Base-by-base conservation (phyloP, 1,284 basidiomycete species). In the Sanguinoderma infundibulare region DNA sequence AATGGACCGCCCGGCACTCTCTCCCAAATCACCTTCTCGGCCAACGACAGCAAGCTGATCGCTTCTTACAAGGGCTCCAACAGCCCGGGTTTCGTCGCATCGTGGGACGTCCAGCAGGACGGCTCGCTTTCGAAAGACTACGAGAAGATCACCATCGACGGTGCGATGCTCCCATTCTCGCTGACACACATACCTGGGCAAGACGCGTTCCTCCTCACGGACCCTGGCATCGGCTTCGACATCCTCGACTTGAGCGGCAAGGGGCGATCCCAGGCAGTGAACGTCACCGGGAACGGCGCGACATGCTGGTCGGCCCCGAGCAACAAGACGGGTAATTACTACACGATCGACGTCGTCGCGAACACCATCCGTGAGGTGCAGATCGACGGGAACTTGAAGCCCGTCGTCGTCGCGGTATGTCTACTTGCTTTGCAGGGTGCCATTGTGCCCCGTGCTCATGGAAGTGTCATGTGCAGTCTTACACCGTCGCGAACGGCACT, bases 261-360 rank as follows among this genome's bases (percentile, higher is more conserved):
- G 49, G 36, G 39, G 17, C 53, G 64, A 40, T 53, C 49, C 46
- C 42, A 64, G 26, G 73, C 72, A 6, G 71, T 76, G 1, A 60
- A 75, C 12, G 76, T 83, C 39, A 61, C 66, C 9, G 79, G 79
- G 8, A 81, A 83, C 69, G 65, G 52, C 26, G 82, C 81, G 22
- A 80, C 76, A 14, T 84, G 82, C 73, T 84, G 83, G 83, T 77
- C 77, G 12, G 72, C 73, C 56, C 80, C 77, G 72, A 81, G 79
- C 68, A 64, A 67, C 34, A 75, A 78, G 71, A 83, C 81, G 0
- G 79, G 79, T 5, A 81, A 78, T 70, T 83, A 81, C 72, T 85
- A 81, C 70, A 68, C 84, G 32, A 80, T 77, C 26, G 83, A 85
- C 65, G 75, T 81, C 53, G 75, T 69, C 9, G 80, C 78, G 6